These are phyloP conservation scores for Lindgomyces ingoldianus DNA, from an alignment of 495 filamentous ascomycete genomes.

Conservation along the genomic window DNA sequence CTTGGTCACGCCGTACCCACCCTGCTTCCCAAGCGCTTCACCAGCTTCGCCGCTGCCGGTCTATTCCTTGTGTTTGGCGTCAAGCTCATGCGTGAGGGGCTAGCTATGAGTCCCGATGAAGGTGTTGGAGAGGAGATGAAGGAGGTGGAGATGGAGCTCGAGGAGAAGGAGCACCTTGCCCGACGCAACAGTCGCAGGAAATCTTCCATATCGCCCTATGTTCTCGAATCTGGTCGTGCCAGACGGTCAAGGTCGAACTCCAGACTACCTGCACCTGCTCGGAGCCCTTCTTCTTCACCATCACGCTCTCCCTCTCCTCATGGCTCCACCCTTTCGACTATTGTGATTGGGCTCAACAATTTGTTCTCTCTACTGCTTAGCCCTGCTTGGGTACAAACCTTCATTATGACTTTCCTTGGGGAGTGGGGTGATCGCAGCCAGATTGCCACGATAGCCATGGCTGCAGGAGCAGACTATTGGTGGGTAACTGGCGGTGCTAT, in stretches of 20 bases:
- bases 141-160: conserved; percentile 91
- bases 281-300: conserved; percentile 61
- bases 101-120: conserved; percentile 81
- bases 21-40: conserved; percentile 83
- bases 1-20: conserved; percentile 91
- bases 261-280: conserved; percentile 60
- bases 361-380: conserved; percentile 83
- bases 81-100: conserved; percentile 82
- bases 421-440: conserved; percentile 98
- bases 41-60: conserved; percentile 78
- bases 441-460: conserved; percentile 99
- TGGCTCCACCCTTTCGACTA: conserved; percentile 41
- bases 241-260: conserved; percentile 62
- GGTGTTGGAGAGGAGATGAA: conserved; percentile 94
- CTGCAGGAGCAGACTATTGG: conserved; percentile 97
- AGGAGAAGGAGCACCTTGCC: conserved; percentile 77
- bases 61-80: conserved; percentile 88
- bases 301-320: conserved; percentile 61
- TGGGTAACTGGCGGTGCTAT: conserved; percentile 94
- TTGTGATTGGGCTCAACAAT: conserved; percentile 72
- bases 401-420: conserved; percentile 97
- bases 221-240: conserved; percentile 61
- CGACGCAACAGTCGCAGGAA: conserved; percentile 54
- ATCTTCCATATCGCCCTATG: conserved; percentile 63
- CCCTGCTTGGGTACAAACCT: conserved; percentile 98